Evolutionary conservation across 306 rosid species (phyloP).

Genomic region (Acacia confusa): DNA sequence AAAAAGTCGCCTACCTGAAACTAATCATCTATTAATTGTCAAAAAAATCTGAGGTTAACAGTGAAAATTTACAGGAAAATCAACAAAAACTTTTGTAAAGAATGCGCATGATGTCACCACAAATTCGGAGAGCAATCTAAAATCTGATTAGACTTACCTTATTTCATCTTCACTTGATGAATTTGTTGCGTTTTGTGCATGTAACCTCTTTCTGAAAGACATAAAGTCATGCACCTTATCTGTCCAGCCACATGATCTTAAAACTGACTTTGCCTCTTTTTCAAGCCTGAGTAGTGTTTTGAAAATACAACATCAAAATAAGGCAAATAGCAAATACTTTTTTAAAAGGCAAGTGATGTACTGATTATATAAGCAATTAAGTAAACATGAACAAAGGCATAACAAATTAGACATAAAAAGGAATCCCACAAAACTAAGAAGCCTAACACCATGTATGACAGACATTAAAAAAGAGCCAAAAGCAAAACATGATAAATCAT

Average conservation of each 20-base stretch:
- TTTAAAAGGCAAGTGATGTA: conserved; percentile 10
- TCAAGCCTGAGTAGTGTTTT: conserved; percentile 52
- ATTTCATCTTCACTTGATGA: conserved; percentile 44
- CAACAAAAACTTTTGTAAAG: conserved; percentile 4
- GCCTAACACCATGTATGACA: background rate
- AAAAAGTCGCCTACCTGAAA: too few species aligned
- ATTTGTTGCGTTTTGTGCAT: conserved; percentile 47
- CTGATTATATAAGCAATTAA: conserved; percentile 10
- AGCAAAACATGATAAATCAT: background rate
- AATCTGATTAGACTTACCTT: conserved; percentile 46
- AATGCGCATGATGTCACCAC: background rate
- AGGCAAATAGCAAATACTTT: conserved; percentile 13
- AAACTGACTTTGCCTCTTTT: conserved; percentile 61
- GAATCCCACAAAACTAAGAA: background rate
- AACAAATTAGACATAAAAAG: conserved; percentile 13
- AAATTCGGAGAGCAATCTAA: conserved; percentile 10
- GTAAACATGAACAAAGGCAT: conserved; percentile 1
- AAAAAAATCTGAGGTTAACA: background rate
- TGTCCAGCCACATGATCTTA: conserved; percentile 80
- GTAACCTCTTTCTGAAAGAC: conserved; percentile 63
- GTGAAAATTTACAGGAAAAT: background rate
- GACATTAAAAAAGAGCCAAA: background rate
- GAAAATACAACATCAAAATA: conserved; percentile 25
- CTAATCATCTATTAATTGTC: too few species aligned
- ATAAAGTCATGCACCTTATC: conserved; percentile 62